Conservation (phyloP, 148 eudicot genomes). For the Oxyria digyna region DNA sequence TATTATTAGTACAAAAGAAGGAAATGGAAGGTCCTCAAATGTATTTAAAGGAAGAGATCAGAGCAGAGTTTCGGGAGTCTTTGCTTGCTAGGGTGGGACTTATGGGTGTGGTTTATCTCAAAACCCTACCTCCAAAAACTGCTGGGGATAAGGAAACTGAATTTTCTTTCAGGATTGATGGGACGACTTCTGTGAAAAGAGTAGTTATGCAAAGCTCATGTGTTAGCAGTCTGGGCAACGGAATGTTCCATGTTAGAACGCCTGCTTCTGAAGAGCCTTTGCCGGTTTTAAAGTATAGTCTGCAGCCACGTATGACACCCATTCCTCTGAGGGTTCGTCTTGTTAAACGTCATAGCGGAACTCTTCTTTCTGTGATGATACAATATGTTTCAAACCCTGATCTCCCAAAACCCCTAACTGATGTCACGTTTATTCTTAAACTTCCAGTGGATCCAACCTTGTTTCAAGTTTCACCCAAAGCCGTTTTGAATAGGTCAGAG, state of each 20-base stretch:
- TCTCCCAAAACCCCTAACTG: slow-evolving; percentile 47
- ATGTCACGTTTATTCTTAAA: slow-evolving; percentile 66
- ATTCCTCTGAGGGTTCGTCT: slow-evolving; percentile 74
- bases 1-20: no score
- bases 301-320: slow-evolving; percentile 69
- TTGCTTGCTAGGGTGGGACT: slow-evolving; percentile 82
- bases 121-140: slow-evolving; percentile 58
- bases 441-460: slow-evolving; percentile 82
- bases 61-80: slow-evolving; percentile 79
- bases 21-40: no score
- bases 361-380: slow-evolving; percentile 83
- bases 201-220: slow-evolving; percentile 52
- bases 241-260: slow-evolving; percentile 77
- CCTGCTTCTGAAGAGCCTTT: slow-evolving; percentile 60
- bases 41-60: slow-evolving; percentile 50
- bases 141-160: slow-evolving; percentile 79
- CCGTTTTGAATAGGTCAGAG: slow-evolving; percentile 72
- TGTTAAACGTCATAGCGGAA: slow-evolving; percentile 76
- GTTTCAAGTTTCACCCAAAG: slow-evolving; percentile 82
- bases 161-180: slow-evolving; percentile 80
- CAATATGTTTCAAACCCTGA: slow-evolving; percentile 88
- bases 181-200: slow-evolving; percentile 52
- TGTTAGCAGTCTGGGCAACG: slow-evolving; percentile 77
- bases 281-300: slow-evolving; percentile 66
- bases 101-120: slow-evolving; percentile 65